Evolutionary conservation across 768 basidiomycete species (phyloP).

Genomic region (Hypholoma fasciculare): DNA sequence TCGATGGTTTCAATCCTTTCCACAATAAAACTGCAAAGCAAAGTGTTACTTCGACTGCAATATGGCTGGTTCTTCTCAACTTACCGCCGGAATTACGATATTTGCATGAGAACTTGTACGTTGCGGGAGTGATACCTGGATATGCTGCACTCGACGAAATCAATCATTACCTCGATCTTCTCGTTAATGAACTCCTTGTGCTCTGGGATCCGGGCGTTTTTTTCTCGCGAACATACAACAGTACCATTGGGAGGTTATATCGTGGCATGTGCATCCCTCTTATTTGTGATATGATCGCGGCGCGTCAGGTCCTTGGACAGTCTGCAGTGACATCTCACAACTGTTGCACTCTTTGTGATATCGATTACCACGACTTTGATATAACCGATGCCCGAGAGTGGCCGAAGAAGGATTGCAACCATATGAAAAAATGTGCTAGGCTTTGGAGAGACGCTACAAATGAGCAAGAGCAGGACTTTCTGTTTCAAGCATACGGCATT

Average conservation of each 20-base stretch:
- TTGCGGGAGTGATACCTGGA: slow-evolving; percentile 5
- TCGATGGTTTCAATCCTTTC: slow-evolving; percentile 23
- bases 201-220: slow-evolving; percentile 30
- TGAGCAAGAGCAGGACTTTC: background rate
- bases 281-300: slow-evolving; percentile 33
- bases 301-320: slow-evolving; percentile 27
- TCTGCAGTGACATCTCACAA: slow-evolving; percentile 2
- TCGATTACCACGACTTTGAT: background rate
- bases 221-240: slow-evolving; percentile 18
- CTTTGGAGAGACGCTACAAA: slow-evolving; percentile 2
- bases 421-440: slow-evolving; percentile 1
- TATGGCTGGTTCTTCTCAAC: slow-evolving; percentile 32
- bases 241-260: slow-evolving; percentile 23
- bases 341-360: slow-evolving; percentile 12
- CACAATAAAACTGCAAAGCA: slow-evolving; percentile 25
- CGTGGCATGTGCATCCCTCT: slow-evolving; percentile 27
- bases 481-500: slow-evolving; percentile 7
- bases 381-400: slow-evolving; percentile 4
- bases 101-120: slow-evolving; percentile 33
- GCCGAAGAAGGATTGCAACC: background rate
- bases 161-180: slow-evolving; percentile 33
- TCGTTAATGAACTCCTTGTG: slow-evolving; percentile 33
- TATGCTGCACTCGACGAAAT: slow-evolving; percentile 24
- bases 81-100: slow-evolving; percentile 29
- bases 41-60: slow-evolving; percentile 18